Evolutionary conservation across 2,329 filamentous ascomycete species (phyloP).

Genomic region (Pseudogymnoascus sp.): DNA sequence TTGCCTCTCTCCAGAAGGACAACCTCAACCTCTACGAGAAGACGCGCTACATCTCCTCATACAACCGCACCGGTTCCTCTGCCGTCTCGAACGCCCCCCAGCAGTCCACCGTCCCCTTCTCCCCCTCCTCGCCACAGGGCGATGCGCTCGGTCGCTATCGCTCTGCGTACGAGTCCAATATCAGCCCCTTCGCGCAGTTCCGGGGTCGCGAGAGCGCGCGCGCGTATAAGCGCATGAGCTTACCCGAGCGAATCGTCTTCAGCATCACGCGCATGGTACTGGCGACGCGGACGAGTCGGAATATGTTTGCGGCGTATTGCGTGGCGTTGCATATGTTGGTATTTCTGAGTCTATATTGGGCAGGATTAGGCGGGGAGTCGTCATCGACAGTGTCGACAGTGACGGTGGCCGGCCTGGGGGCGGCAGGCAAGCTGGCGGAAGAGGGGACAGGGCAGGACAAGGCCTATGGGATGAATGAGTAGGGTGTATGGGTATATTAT

Average conservation of each 20-base stretch:
- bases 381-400: background rate
- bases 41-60: slow-evolving; percentile 90
- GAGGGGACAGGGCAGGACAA: background rate
- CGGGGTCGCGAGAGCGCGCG: slow-evolving; percentile 84
- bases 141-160: slow-evolving; percentile 75
- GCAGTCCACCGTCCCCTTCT: slow-evolving; percentile 58
- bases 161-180: slow-evolving; percentile 86
- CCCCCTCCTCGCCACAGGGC: slow-evolving; percentile 46
- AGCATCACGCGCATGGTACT: slow-evolving; percentile 85
- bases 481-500: background rate
- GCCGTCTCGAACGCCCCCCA: slow-evolving; percentile 65
- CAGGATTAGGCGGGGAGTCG: slow-evolving; percentile 54
- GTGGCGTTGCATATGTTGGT: slow-evolving; percentile 80
- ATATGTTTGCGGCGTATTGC: slow-evolving; percentile 89
- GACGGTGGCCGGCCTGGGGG: background rate
- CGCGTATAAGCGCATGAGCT: slow-evolving; percentile 85
- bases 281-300: slow-evolving; percentile 80
- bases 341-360: slow-evolving; percentile 78
- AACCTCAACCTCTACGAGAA: slow-evolving; percentile 96
- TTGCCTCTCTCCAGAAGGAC: slow-evolving; percentile 87
- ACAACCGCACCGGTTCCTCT: slow-evolving; percentile 59
- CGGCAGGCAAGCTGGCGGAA: background rate
- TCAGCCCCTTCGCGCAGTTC: slow-evolving; percentile 94
- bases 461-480: background rate
- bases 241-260: slow-evolving; percentile 84